Base-by-base conservation (phyloP, 1,284 basidiomycete genomes). In the Ganoderma multipileum region DNA sequence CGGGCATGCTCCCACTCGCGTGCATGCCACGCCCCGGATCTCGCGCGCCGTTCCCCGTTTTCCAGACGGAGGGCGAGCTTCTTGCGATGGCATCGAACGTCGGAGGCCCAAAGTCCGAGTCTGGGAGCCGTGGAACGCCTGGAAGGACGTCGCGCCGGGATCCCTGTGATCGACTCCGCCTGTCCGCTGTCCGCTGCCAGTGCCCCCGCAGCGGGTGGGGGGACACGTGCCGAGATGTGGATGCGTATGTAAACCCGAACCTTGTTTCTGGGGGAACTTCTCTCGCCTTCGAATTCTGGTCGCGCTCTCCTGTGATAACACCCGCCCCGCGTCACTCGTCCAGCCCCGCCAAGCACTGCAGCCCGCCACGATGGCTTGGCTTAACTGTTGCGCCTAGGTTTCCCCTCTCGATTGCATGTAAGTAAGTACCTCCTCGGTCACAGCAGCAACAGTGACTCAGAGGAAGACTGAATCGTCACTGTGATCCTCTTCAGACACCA, bases 171-270 rank as follows among this genome's bases (percentile, higher is more conserved):
- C 47, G 47, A 23, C 11, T 4, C 16, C 28, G 28, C 18, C 52
- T 55, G 47, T 33, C 52, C 28, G 52, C 44, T 47, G 44, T 47
- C 44, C 20, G 44, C 20, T 47, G 44, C 26, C 33, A 3, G 33
- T 28, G 28, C 52, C 28, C 28, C 39, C 39, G 41, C 39, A 41
- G 61, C 30, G 60, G 16, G 23, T n/a, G 23, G 9, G 36, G 28
- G 23, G 20, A 61, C 67, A 64, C 67, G 67, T 68, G 67, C 52
- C 50, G 26, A 55, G 36, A 39, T 68, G 63, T 68, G 67, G 67
- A 68, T 68, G 67, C 67, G 67, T 68, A 68, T 68, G 67, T 68
- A 68, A 68, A 68, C 67, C 23, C 63, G 41, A 68, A 68, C 67
- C 63, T 62, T 62, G 63, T 30, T 62, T 61, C 41, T 61, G 61